These are phyloP conservation scores for Dillenia suffruticosa DNA, from an alignment of 164 flowering plant genomes.

Conservation along the genomic window DNA sequence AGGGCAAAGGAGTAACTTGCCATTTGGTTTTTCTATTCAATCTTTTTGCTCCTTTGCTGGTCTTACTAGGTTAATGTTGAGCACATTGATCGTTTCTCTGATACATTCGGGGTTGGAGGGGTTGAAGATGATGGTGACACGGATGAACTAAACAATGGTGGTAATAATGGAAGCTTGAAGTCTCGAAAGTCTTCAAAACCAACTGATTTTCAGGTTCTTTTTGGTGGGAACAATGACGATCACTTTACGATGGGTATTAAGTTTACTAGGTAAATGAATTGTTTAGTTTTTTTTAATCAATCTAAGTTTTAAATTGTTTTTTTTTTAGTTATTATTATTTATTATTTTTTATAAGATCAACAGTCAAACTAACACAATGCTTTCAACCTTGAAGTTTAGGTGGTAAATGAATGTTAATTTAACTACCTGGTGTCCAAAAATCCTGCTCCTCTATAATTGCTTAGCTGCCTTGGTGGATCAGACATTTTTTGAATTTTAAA, in stretches of 20 bases:
- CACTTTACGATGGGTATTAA: conserved; percentile 87
- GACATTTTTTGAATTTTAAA: too few species aligned
- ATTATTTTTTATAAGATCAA: background rate
- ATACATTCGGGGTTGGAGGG: conserved; percentile 59
- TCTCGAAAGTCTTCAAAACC: conserved; percentile 62
- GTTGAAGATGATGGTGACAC: conserved; percentile 28
- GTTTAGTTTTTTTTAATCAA: background rate
- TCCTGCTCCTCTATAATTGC: too few species aligned
- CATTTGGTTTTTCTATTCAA: background rate
- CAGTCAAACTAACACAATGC: too few species aligned
- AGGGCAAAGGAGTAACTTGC: background rate
- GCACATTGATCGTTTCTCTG: conserved; percentile 56
- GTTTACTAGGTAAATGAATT: conserved; percentile 56
- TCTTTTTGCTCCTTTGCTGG: background rate
- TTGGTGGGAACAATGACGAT: conserved; percentile 72
- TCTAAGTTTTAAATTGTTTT: too few species aligned
- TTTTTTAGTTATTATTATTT: too few species aligned
- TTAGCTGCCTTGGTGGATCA: too few species aligned
- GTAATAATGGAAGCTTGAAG: conserved; percentile 17
- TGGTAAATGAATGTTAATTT: too few species aligned
- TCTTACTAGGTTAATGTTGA: conserved; percentile 64
- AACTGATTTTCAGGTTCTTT: conserved; percentile 62
- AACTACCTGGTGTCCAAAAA: too few species aligned
- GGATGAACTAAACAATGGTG: conserved; percentile 11
- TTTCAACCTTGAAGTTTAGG: too few species aligned